Percentiles rank a stretch among this genome's conserved stretches.
These are phyloP conservation scores for Paradendryphiella salina DNA, from an alignment of 2,329 filamentous ascomycete species.

Conservation along the genomic window DNA sequence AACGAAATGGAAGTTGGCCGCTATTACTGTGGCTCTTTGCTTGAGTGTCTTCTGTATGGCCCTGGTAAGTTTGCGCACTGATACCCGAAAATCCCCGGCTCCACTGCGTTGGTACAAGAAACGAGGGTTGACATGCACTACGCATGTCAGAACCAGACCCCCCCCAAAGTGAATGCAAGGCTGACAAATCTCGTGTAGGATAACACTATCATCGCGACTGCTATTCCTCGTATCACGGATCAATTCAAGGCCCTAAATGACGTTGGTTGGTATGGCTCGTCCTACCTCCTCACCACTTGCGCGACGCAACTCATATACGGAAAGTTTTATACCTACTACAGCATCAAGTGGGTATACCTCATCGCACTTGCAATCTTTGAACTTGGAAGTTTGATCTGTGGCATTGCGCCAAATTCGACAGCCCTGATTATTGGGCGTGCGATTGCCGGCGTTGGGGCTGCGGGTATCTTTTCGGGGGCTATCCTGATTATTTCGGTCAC, in stretches of 20 bases:
- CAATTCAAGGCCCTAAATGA: conserved; percentile 53
- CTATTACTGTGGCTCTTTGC: conserved; percentile 42
- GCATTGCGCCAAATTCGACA: conserved; percentile 54
- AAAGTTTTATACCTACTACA: conserved; percentile 54
- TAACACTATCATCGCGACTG: conserved; percentile 55
- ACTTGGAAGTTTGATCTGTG: conserved; percentile 57
- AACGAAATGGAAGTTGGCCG: conserved; percentile 38
- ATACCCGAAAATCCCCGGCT: background rate
- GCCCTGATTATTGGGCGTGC: conserved; percentile 58
- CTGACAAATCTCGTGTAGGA: conserved; percentile 33
- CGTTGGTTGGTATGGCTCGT: conserved; percentile 52
- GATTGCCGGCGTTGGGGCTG: conserved; percentile 55
- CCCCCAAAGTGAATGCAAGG: background rate
- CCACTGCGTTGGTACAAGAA: background rate
- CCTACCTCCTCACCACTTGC: conserved; percentile 50
- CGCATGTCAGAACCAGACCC: background rate
- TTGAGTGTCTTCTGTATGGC: conserved; percentile 48
- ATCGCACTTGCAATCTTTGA: conserved; percentile 54
- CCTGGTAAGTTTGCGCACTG: conserved; percentile 28
- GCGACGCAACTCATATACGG: conserved; percentile 47
- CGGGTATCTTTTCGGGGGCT: conserved; percentile 56
- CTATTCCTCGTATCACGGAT: conserved; percentile 55
- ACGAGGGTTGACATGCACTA: conserved; percentile 4
- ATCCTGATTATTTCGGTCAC: conserved; percentile 53
- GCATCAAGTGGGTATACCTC: conserved; percentile 54